Evolutionary conservation across 192 early-diverging fungal species (phyloP), one percentile per base, ranked within the genome.

Genomic region (Backusella luteola): DNA sequence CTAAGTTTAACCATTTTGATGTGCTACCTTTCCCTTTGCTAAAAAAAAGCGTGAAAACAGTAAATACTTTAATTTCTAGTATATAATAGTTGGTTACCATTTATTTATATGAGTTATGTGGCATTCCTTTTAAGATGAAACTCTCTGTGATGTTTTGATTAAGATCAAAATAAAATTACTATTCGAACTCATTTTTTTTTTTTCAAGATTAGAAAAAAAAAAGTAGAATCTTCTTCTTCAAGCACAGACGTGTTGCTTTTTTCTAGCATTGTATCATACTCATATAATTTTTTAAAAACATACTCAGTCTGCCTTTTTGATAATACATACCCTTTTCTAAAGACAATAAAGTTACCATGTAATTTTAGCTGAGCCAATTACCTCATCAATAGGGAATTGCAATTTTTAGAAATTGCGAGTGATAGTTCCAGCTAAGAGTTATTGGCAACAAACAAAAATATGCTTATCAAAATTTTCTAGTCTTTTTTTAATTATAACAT

Each of bases 1-100:
- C 34, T 69, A 69, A 69, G 38, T 3, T 69, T 69, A 36, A 69
- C 68, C 68, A 69, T 69, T n/a, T 69, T 69, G 9, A 2, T 29
- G 6, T 63, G 11, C 26, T 63, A 63, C 11, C 23, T 63, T 63
- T 29, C 4, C 26, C 12, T 12, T 63, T 29, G 56, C 6, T 29
- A 63, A 29, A 63, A 29, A 59, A 29, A 11, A 29, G 26, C 12
- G 26, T 29, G 26, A 29, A 63, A 29, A 29, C 12, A 29, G 26
- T 14, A 63, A 63, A 63, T 63, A 29, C 11, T 26, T 29, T 63
- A 29, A 29, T 29, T 63, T 23, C 3, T 29, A 63, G 56, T 63
- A 12, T 29, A 12, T 26, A 4, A 63, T 63, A 63, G 12, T 0
- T 3, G 11, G 12, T 29, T 26, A 63, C 3, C 56, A 29, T 29